Evolutionary conservation across 2,329 filamentous ascomycete genomes (phyloP), one percentile per base, ranked within the genome.

Genomic region (Penicillium glabrum): DNA sequence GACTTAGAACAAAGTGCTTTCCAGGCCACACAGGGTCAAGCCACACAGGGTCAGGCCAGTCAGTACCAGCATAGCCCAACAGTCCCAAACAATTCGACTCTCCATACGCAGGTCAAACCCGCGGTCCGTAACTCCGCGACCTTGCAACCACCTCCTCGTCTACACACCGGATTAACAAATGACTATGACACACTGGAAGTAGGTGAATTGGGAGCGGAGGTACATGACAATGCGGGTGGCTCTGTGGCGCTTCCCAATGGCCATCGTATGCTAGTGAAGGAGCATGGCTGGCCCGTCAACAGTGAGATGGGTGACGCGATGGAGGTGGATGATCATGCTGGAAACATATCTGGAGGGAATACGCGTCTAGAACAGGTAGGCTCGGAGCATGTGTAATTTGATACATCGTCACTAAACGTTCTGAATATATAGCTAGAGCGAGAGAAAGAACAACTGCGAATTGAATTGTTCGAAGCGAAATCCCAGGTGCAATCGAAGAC

Each of bases 401-500:
- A 53, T 46, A 11, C 44, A 61, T 67, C 39, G 67, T 53, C 24
- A n/a, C n/a, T 10, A 8, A 46, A 16, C 14, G 3, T 14, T 27
- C 3, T 37, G 13, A 35, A 39, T 43, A 13, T 47, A 49, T 48
- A 79, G 76, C 63, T 76, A 48, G 67, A 72, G 46, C 68, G 66
- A 53, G 76, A 80, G 60, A 71, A 72, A 49, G 72, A 79, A 54
- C 67, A 68, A 50, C 67, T 79, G 9, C 65, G 69, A 37, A 68
- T 72, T 50, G 75, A 78, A 43, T 60, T 80, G 21, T 62, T 64
- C 45, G 67, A 69, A 16, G 75, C 76, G 21, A 79, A 72, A 61
- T 69, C 71, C 13, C 67, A 76, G 39, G 77, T 78, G 2, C 73
- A 77, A 56, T 77, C 79, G 24, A 86, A 85, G 67, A 73, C 81